phyloP scores from a whole-genome alignment of 2,329 filamentous ascomycete species.

The Chrysoporthe cubensis region DNA sequence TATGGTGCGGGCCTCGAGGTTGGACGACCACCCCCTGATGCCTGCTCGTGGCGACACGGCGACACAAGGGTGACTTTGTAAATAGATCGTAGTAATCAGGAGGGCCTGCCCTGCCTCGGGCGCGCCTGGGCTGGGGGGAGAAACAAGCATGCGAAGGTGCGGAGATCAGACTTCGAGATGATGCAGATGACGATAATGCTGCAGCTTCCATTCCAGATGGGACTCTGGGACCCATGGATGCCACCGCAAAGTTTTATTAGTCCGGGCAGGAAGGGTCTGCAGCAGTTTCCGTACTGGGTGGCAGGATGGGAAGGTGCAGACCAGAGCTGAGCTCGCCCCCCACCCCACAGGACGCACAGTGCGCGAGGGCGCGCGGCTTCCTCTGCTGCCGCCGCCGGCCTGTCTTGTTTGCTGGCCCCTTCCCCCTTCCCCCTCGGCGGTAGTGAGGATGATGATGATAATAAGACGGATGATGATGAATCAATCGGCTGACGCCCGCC shows the following conservation, averaged over 20 bases:
- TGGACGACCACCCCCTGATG: constrained; percentile 9
- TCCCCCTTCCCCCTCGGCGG: neutral
- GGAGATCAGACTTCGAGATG: neutral
- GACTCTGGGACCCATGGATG: neutral
- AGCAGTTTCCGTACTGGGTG: neutral
- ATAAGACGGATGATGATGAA: neutral
- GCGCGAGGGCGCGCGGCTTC: constrained; percentile 1
- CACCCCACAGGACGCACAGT: neutral
- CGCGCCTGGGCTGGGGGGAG: neutral
- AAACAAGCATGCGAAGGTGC: neutral
- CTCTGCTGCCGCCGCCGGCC: neutral
- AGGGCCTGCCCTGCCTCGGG: neutral
- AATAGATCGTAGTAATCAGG: constrained; percentile 1
- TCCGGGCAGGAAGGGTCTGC: neutral
- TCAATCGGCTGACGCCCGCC: neutral
- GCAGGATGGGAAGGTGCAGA: constrained; percentile 9
- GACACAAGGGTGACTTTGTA: neutral
- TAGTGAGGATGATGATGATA: neutral
- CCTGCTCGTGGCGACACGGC: constrained; percentile 9
- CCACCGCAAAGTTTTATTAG: constrained; percentile 3
- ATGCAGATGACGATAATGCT: constrained; percentile 5
- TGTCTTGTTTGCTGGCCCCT: neutral
- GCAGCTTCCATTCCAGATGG: neutral
- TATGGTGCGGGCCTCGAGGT: neutral
- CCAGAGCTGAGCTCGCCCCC: neutral